Percentiles rank a stretch among this genome's conserved stretches.
Conservation (phyloP, 176 grass and related monocot species). For the Thinopyrum elongatum region DNA sequence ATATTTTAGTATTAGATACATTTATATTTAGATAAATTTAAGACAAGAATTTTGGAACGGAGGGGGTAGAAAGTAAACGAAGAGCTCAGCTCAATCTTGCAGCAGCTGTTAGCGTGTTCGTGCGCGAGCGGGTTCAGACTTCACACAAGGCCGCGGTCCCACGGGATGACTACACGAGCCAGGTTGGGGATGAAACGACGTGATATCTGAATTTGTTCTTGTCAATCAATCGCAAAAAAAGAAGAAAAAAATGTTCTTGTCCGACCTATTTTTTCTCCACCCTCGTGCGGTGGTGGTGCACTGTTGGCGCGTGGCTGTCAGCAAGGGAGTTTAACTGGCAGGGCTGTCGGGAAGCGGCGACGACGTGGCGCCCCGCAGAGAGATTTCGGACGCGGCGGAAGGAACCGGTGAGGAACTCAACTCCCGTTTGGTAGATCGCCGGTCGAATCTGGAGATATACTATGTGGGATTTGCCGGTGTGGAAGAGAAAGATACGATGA, state of each 20-base stretch:
- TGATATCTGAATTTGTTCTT: background rate
- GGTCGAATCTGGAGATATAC: too few species aligned
- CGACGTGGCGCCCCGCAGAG: constrained; percentile 9
- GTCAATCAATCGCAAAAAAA: background rate
- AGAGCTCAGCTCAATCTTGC: too few species aligned
- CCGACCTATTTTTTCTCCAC: background rate
- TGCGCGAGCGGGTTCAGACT: background rate
- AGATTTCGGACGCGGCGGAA: background rate
- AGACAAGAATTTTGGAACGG: too few species aligned
- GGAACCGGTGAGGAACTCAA: background rate
- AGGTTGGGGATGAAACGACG: background rate
- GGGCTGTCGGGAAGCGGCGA: background rate
- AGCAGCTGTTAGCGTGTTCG: too few species aligned
- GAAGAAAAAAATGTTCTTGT: too few species aligned
- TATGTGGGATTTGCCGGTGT: background rate
- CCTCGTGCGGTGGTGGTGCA: background rate
- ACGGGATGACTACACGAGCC: background rate
- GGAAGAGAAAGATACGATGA: background rate
- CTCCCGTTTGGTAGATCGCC: background rate
- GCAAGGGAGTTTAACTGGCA: constrained; percentile 4
- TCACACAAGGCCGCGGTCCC: too few species aligned
- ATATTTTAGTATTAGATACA: too few species aligned
- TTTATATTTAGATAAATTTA: too few species aligned
- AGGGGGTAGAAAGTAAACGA: too few species aligned
- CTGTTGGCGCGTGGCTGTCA: background rate